Percentiles rank a stretch among this genome's conserved stretches.
Conservation (phyloP, 2,329 filamentous ascomycete genomes). For the Aspergillus eucalypticola region DNA sequence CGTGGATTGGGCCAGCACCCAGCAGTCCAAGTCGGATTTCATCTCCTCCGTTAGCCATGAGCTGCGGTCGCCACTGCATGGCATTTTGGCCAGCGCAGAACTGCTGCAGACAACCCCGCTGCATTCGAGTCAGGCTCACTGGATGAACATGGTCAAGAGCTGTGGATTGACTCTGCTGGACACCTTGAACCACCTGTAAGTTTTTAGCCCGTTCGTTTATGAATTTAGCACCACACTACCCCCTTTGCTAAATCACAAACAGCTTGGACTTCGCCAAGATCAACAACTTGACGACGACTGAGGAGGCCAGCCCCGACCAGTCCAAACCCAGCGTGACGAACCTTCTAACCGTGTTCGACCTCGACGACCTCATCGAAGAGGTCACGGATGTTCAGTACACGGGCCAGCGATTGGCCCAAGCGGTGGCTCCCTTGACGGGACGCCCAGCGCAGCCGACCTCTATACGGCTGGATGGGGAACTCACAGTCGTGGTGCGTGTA, state of each 20-base stretch:
- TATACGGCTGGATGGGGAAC: not conserved
- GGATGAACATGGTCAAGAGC: slow-evolving; percentile 50
- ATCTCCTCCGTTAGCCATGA: slow-evolving; percentile 55
- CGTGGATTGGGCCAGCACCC: slow-evolving; percentile 35
- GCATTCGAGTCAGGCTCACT: slow-evolving; percentile 39
- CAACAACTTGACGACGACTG: slow-evolving; percentile 21
- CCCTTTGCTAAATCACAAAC: too few relatives aligned
- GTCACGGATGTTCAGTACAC: slow-evolving; percentile 27
- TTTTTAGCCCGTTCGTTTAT: not conserved
- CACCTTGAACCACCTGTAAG: slow-evolving; percentile 38
- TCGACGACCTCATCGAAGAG: slow-evolving; percentile 29
- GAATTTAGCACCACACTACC: not conserved
- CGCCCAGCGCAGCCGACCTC: not conserved
- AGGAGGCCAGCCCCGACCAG: not conserved
- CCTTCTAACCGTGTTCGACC: slow-evolving; percentile 25
- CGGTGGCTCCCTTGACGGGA: not conserved
- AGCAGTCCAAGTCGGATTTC: slow-evolving; percentile 53
- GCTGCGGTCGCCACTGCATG: slow-evolving; percentile 49
- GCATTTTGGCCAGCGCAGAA: slow-evolving; percentile 49
- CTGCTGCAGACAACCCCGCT: slow-evolving; percentile 47
- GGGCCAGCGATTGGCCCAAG: slow-evolving; percentile 17
- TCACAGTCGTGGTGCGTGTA: slow-evolving; percentile 21
- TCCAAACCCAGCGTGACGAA: slow-evolving; percentile 16
- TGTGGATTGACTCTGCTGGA: slow-evolving; percentile 54
- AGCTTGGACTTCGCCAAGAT: slow-evolving; percentile 34